Percentiles rank a stretch among this genome's conserved stretches.
These are phyloP conservation scores for Leccinum imitatum DNA, from an alignment of 768 basidiomycete genomes.

Conservation along the genomic window DNA sequence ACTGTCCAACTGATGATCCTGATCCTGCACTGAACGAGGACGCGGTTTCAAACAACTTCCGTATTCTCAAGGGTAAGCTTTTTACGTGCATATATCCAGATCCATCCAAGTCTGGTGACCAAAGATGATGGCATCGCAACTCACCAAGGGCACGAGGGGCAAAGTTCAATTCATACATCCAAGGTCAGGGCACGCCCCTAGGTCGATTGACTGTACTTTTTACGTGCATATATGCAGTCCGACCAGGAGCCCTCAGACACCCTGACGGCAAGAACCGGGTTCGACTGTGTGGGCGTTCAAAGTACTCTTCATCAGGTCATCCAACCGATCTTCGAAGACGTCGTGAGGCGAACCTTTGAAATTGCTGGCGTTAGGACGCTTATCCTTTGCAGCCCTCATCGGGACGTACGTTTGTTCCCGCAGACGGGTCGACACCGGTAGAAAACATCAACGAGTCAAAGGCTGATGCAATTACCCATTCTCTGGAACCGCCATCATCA, in stretches of 20 bases:
- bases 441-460: not conserved
- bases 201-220: not conserved
- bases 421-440: not conserved
- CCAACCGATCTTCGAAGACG: not conserved
- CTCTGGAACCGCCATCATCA: not conserved
- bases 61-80: not conserved
- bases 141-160: not conserved
- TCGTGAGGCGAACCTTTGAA: constrained; percentile 15
- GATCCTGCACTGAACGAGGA: not conserved
- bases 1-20: not conserved
- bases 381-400: constrained; percentile 5
- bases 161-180: not conserved
- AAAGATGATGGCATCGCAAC: not conserved
- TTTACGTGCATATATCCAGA: constrained; percentile 19
- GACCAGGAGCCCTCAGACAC: constrained; percentile 1
- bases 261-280: not conserved
- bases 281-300: not conserved
- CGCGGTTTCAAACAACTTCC: not conserved
- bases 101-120: not conserved
- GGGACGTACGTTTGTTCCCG: not conserved
- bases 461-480: not conserved
- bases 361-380: not conserved
- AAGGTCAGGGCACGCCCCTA: constrained; percentile 5
- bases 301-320: not conserved
- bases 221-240: constrained; percentile 25